phyloP scores from a whole-genome alignment of 2,329 filamentous ascomycete species.

The Pestalotiopsis sp. region DNA sequence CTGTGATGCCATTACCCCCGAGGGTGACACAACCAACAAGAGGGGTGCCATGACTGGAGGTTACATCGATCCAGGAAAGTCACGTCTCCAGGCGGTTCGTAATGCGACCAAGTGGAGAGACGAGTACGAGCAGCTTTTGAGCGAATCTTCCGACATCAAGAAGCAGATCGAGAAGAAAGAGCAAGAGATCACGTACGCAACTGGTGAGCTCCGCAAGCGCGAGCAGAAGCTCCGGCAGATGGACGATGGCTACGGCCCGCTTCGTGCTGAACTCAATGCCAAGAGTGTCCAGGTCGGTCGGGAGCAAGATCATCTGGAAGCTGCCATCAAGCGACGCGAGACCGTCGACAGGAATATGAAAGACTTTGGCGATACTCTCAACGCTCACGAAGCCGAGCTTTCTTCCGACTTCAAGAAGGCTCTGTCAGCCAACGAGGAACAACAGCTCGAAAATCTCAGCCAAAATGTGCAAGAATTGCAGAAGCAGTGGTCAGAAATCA shows the following conservation, averaged over 20 bases:
- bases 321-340: slow-evolving; percentile 64
- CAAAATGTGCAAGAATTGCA: slow-evolving; percentile 72
- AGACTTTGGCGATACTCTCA: slow-evolving; percentile 73
- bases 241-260: slow-evolving; percentile 79
- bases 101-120: slow-evolving; percentile 74
- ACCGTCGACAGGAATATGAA: slow-evolving; percentile 76
- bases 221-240: slow-evolving; percentile 77
- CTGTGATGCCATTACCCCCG: slow-evolving; percentile 89
- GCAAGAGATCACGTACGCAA: slow-evolving; percentile 85
- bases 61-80: slow-evolving; percentile 84
- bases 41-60: slow-evolving; percentile 94
- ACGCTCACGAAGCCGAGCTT: slow-evolving; percentile 78
- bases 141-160: slow-evolving; percentile 66
- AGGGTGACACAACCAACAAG: slow-evolving; percentile 94
- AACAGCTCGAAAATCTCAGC: slow-evolving; percentile 72
- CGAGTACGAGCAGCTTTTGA: slow-evolving; percentile 69
- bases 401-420: slow-evolving; percentile 90
- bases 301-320: slow-evolving; percentile 72
- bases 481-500: slow-evolving; percentile 75
- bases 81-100: slow-evolving; percentile 82
- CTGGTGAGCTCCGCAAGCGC: slow-evolving; percentile 80
- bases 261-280: slow-evolving; percentile 74
- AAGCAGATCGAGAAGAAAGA: slow-evolving; percentile 76
- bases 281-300: slow-evolving; percentile 77
- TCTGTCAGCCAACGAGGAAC: slow-evolving; percentile 79